Base-by-base conservation (phyloP, 805 yeast species). In the Komagataella phaffii region DNA sequence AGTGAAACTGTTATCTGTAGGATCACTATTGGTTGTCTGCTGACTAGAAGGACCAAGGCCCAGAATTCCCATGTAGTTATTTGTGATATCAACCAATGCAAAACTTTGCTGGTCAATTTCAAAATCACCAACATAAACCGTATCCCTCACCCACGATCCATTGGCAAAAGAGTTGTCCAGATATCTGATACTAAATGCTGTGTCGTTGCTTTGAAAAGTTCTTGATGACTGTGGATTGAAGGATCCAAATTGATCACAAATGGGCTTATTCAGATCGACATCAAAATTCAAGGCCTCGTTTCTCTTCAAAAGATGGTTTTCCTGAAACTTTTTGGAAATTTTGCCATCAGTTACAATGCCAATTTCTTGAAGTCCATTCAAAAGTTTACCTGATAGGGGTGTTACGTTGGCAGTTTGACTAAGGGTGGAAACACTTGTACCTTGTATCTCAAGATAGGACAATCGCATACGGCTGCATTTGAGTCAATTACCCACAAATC, bases 41-140 rank as follows among this genome's bases (percentile, higher is more conserved):
- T 85, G 72, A 12, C 80, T 85, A 3, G 77, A 67, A 49, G 84
- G 70, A 10, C 93, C 91, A 55, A 86, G 78, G 24, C 90, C 89
- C 46, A 86, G 64, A 21, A 87, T 91, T 51, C 95, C 91, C 53
- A 75, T 67, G 7, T 79, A 64, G 3, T 90, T 79, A 54, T 80
- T 77, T 2, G 88, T 77, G 30, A 64, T 63, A 59, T 79, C 79
- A 2, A 86, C 95, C 21, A 88, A 79, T 1, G 95, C 96, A 64
- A 89, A 75, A 3, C 88, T 78, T 36, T 84, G 67, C 52, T 71
- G 67, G 0, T 69, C 54, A 10, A 86, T 67, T 2, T 71, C 64
- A 10, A 73, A 63, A 49, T 71, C 76, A 48, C 81, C 79, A 51
- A 86, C 57, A 2, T 57, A 54, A 3, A 89, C 71, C 44, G 69